These are phyloP conservation scores for Taxillus chinensis DNA, from an alignment of 164 flowering plant species.

Conservation along the genomic window DNA sequence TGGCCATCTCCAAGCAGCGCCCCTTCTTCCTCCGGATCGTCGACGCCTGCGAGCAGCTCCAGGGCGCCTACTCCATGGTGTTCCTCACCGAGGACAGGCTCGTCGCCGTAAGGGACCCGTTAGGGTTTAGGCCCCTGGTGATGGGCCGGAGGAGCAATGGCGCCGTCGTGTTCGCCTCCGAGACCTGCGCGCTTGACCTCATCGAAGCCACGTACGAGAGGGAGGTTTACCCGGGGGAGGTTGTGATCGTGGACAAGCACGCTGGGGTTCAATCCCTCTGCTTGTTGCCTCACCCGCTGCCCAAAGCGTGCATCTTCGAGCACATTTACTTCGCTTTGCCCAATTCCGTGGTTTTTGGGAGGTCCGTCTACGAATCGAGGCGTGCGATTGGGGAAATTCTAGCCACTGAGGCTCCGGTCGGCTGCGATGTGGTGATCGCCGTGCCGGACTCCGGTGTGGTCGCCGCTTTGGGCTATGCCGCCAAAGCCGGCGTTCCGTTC, in stretches of 20 bases:
- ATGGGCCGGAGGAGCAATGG: conserved; percentile 92
- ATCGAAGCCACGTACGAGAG: conserved; percentile 83
- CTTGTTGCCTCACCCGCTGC: conserved; percentile 47
- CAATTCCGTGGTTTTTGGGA: conserved; percentile 68
- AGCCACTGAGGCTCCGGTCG: conserved; percentile 79
- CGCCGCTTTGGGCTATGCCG: conserved; percentile 87
- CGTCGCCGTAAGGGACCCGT: conserved; percentile 83
- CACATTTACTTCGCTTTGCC: conserved; percentile 84
- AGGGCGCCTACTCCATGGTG: conserved; percentile 90
- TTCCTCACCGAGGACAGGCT: conserved; percentile 76
- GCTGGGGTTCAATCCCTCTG: conserved; percentile 53
- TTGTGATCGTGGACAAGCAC: conserved; percentile 54
- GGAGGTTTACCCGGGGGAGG: conserved; percentile 85
- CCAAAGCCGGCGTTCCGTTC: conserved; percentile 67
- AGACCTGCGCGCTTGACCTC: conserved; percentile 82
- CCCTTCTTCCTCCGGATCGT: conserved; percentile 70
- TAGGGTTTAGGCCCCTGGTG: conserved; percentile 80
- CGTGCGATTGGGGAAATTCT: conserved; percentile 54
- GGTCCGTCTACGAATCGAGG: conserved; percentile 71
- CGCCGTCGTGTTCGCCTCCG: conserved; percentile 83
- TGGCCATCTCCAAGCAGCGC: conserved; percentile 65
- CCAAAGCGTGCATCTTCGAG: conserved; percentile 76
- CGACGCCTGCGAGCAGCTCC: conserved; percentile 72
- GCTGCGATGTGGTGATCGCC: conserved; percentile 88
- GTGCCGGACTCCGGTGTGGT: conserved; percentile 93